A percentile compares a stretch with the other conserved stretches of the same genome.
Conservation (phyloP, 2,329 filamentous ascomycete species). For the Tolypocladium paradoxum region DNA sequence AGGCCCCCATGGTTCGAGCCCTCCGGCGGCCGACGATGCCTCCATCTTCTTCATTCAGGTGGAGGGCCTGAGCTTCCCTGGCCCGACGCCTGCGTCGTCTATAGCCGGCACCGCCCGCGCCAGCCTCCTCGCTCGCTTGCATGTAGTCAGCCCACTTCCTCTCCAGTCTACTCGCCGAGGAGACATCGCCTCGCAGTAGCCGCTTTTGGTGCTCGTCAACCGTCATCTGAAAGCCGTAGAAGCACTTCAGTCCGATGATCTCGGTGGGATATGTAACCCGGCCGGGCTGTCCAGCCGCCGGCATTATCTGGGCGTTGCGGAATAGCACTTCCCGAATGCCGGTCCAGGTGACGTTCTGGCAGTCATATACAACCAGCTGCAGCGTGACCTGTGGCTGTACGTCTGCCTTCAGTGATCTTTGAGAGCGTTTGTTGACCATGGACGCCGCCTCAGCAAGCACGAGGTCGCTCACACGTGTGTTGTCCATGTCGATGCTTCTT, state of each 20-base stretch:
- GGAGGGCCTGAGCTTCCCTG: conserved; percentile 68
- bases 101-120: conserved; percentile 51
- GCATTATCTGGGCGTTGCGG: conserved; percentile 66
- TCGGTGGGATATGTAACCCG: conserved; percentile 57
- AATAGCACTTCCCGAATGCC: conserved; percentile 79
- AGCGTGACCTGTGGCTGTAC: conserved; percentile 50
- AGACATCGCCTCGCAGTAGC: conserved; percentile 66
- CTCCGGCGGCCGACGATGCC: conserved; percentile 45
- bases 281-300: conserved; percentile 28
- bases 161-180: conserved; percentile 68
- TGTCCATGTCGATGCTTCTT: conserved; percentile 74
- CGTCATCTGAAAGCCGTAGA: conserved; percentile 90
- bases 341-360: conserved; percentile 83
- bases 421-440: conserved; percentile 59
- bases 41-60: conserved; percentile 71
- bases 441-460: conserved; percentile 74
- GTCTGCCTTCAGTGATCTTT: conserved; percentile 26
- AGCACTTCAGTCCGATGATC: conserved; percentile 81
- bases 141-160: conserved; percentile 90
- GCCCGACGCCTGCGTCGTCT: conserved; percentile 66
- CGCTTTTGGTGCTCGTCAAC: conserved; percentile 89
- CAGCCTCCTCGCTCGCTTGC: conserved; percentile 81
- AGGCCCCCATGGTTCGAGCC: conserved; percentile 52
- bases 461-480: conserved; percentile 81
- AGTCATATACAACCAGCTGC: conserved; percentile 79